Conservation (phyloP, 2,329 filamentous ascomycete genomes). For the Calonectria pteridis region DNA sequence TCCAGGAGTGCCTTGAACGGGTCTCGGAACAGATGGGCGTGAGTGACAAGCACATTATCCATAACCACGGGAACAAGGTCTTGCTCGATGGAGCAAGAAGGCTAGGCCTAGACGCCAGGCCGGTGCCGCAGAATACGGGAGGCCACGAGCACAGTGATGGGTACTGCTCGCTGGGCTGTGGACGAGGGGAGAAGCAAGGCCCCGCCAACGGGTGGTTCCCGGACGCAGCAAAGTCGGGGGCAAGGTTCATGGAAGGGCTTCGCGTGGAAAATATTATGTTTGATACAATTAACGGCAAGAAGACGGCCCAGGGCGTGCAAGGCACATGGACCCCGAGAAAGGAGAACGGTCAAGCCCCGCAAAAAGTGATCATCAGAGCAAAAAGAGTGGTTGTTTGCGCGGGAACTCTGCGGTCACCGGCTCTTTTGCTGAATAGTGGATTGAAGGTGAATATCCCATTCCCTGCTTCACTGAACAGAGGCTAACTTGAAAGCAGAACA, state of each 20-base stretch:
- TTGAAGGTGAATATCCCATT: not conserved
- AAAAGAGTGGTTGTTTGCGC: conserved; percentile 21
- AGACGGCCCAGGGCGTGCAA: conserved; percentile 73
- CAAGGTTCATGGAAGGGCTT: conserved; percentile 82
- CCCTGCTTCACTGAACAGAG: not conserved
- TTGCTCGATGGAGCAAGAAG: conserved; percentile 78
- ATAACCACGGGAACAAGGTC: conserved; percentile 75
- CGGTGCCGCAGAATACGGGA: conserved; percentile 81
- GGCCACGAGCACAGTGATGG: conserved; percentile 76
- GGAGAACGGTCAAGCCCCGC: not conserved
- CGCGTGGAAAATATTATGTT: conserved; percentile 75
- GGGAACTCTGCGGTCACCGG: conserved; percentile 17
- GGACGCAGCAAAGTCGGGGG: conserved; percentile 78
- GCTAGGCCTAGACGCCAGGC: conserved; percentile 74
- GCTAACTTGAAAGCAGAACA: not conserved
- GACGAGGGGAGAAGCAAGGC: conserved; percentile 78
- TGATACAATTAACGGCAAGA: conserved; percentile 58
- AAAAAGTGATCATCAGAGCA: conserved; percentile 13
- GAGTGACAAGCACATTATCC: conserved; percentile 69
- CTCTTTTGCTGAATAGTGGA: conserved; percentile 20
- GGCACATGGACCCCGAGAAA: conserved; percentile 74
- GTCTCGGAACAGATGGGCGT: conserved; percentile 84
- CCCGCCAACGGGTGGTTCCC: conserved; percentile 79
- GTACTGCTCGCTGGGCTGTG: conserved; percentile 65
- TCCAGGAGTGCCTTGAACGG: conserved; percentile 78